Base-by-base conservation (phyloP, 331 rosid genomes). In the Acacia concinna region DNA sequence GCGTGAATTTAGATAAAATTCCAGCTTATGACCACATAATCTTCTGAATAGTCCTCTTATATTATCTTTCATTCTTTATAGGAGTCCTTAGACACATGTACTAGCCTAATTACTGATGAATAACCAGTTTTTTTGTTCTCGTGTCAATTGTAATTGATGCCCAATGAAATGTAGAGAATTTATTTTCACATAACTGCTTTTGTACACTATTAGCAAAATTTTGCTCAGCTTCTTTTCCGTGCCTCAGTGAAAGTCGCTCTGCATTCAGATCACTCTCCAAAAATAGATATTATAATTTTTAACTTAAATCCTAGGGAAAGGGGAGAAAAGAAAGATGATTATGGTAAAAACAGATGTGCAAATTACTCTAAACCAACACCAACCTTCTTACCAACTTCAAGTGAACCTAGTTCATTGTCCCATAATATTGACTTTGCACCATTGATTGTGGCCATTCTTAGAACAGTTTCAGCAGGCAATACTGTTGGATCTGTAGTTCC, bases 371-470 rank as follows among this genome's bases (percentile, higher is more conserved):
- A 81, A 73, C 67, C 49, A 81, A 74, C 52, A 68, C 78, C 84
- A 78, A 90, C 97, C 98, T 92, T 88, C 88, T 90, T 94, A 77
- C 97, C 97, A 75, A 94, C 94, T 85, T 90, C 97, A 74, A 90
- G 97, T 52, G 97, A 94, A 8, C 98, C 98, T 14, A 89, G 77
- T 76, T 90, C 97, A 82, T 94, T 74, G 59, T 94, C 93, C 93
- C 97, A 94, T 23, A 88, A 87, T 71, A 94, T 89, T 3, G 97
- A 89, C 84, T 88, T 89, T 46, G 97, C 97, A 34, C 97, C 98
- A 79, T 94, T 88, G 57, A 87, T 40, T 4, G 98, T 92, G 41
- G 64, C 97, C 98, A 94, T 83, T 82, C 67, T 81, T 21, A 92
- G 87, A 81, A 90, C 85, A 44, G 82, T 88, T 89, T 94, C 97